Conservation (phyloP, 2,329 filamentous ascomycete species). For the Aspergillus ruber region DNA sequence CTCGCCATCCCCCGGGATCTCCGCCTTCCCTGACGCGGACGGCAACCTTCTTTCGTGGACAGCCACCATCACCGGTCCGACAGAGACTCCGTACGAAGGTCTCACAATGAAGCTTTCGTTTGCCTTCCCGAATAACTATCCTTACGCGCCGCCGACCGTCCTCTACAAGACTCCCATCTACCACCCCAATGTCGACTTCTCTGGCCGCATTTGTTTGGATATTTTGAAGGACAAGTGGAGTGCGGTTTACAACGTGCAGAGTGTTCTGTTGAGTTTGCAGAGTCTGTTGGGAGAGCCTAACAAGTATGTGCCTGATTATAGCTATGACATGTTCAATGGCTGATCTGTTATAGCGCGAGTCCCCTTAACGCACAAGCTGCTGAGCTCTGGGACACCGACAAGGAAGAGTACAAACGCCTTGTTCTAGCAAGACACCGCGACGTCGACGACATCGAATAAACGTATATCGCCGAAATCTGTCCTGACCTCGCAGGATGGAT, state of each 20-base stretch:
- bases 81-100: slow-evolving; percentile 82
- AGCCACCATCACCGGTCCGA: slow-evolving; percentile 85
- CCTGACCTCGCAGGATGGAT: too few species aligned
- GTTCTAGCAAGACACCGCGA: slow-evolving; percentile 60
- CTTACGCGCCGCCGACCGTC: slow-evolving; percentile 82
- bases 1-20: slow-evolving; percentile 84
- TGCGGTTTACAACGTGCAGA: slow-evolving; percentile 93
- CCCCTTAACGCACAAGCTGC: slow-evolving; percentile 95
- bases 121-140: slow-evolving; percentile 85
- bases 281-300: slow-evolving; percentile 95
- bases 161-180: slow-evolving; percentile 98
- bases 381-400: slow-evolving; percentile 87
- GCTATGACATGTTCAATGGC: background rate
- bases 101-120: slow-evolving; percentile 90
- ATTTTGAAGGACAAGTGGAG: slow-evolving; percentile 99
- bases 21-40: slow-evolving; percentile 85
- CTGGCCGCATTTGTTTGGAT: slow-evolving; percentile 91
- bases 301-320: slow-evolving; percentile 62
- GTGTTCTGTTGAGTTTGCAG: slow-evolving; percentile 85
- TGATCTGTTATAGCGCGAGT: slow-evolving; percentile 59
- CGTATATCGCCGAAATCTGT: background rate
- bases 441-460: slow-evolving; percentile 42
- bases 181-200: slow-evolving; percentile 98
- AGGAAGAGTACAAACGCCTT: slow-evolving; percentile 75
- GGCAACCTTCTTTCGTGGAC: slow-evolving; percentile 90